Percentiles rank a stretch among this genome's conserved stretches.
Evolutionary conservation across 2,329 filamentous ascomycete genomes (phyloP).

Genomic region (Thelonectria olida): DNA sequence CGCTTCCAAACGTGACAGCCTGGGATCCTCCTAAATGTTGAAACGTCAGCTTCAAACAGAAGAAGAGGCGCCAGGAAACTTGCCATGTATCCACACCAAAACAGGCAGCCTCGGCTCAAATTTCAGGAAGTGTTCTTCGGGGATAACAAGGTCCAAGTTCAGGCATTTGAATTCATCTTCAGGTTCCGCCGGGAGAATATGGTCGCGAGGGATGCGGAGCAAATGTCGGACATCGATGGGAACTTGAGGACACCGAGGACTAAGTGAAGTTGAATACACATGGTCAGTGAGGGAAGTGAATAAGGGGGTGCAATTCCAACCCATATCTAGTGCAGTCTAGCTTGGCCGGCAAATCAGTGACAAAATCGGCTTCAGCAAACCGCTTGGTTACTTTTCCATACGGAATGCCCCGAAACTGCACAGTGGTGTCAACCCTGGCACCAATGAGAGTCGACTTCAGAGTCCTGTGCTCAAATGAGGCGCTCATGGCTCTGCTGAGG

Average conservation of each 20-base stretch:
- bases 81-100: slow-evolving; percentile 55
- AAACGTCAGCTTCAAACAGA: background rate
- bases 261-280: slow-evolving; percentile 19
- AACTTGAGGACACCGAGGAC: slow-evolving; percentile 53
- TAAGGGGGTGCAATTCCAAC: background rate
- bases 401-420: slow-evolving; percentile 19
- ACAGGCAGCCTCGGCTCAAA: slow-evolving; percentile 45
- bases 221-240: slow-evolving; percentile 52
- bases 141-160: slow-evolving; percentile 53
- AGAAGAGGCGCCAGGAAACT: background rate
- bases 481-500: background rate
- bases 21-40: slow-evolving; percentile 49
- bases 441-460: background rate
- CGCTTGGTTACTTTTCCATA: slow-evolving; percentile 14
- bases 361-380: slow-evolving; percentile 1
- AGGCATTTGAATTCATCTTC: slow-evolving; percentile 55
- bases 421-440: background rate
- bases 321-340: slow-evolving; percentile 16
- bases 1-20: slow-evolving; percentile 53
- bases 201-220: slow-evolving; percentile 51
- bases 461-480: background rate
- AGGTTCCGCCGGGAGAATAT: slow-evolving; percentile 34
- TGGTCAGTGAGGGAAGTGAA: background rate
- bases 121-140: slow-evolving; percentile 28
- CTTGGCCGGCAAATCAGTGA: background rate